These are phyloP conservation scores for Erodium maritimum DNA, from an alignment of 345 rosid genomes.

Conservation along the genomic window DNA sequence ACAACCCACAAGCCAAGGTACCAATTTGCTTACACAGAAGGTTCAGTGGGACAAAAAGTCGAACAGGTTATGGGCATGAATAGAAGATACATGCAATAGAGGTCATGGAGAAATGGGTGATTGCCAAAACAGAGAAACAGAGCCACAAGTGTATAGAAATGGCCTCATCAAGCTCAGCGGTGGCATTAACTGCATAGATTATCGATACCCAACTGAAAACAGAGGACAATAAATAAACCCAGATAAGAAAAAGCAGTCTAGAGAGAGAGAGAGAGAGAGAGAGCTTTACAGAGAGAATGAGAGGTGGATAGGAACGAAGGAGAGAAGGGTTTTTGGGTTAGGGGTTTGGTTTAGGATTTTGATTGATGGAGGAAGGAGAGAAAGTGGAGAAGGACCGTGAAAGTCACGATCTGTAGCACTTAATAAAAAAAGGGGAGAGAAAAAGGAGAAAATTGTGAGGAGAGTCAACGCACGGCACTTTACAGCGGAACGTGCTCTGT, in stretches of 20 bases:
- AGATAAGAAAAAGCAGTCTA: slow-evolving; percentile 1
- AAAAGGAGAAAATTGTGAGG: background rate
- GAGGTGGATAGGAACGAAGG: slow-evolving; percentile 5
- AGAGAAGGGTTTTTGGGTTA: background rate
- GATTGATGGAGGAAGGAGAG: slow-evolving; percentile 26
- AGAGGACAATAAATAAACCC: slow-evolving; percentile 7
- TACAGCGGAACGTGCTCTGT: background rate
- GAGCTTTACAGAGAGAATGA: slow-evolving; percentile 4
- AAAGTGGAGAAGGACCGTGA: slow-evolving; percentile 16
- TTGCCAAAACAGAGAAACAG: background rate
- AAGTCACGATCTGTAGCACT: slow-evolving; percentile 15
- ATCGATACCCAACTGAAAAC: background rate
- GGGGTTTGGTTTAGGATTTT: background rate
- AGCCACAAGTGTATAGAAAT: too few relatives aligned
- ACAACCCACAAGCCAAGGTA: background rate
- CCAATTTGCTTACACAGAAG: background rate
- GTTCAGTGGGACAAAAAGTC: background rate
- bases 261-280: slow-evolving; percentile 13
- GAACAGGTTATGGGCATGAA: background rate
- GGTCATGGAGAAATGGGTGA: background rate
- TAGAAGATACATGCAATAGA: background rate
- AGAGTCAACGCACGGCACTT: slow-evolving; percentile 2
- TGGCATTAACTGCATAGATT: background rate
- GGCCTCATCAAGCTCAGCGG: background rate
- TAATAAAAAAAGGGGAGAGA: background rate